Conservation (phyloP, 2,329 filamentous ascomycete genomes). For the Tolypocladium tropicale region DNA sequence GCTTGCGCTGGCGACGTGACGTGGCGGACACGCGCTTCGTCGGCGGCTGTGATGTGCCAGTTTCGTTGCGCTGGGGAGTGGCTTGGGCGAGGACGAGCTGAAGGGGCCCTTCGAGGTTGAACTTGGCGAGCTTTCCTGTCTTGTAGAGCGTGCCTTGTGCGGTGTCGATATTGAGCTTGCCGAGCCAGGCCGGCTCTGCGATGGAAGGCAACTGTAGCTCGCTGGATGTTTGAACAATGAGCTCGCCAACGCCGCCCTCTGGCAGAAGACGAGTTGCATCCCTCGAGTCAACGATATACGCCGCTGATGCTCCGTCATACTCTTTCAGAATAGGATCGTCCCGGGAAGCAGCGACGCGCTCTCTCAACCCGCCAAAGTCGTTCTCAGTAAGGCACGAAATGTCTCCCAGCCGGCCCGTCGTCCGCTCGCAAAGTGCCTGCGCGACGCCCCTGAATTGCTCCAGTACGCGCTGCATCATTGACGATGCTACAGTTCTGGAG, state of each 20-base stretch:
- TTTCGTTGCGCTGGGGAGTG: slow-evolving; percentile 1
- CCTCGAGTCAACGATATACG: slow-evolving; percentile 29
- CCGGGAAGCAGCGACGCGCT: slow-evolving; percentile 10
- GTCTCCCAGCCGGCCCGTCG: slow-evolving; percentile 19
- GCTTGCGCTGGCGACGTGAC: slow-evolving; percentile 29
- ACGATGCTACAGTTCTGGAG: slow-evolving; percentile 42
- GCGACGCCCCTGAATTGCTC: slow-evolving; percentile 40
- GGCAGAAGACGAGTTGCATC: slow-evolving; percentile 26
- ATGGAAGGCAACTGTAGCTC: slow-evolving; percentile 14
- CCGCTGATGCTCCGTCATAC: slow-evolving; percentile 16
- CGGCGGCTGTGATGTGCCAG: slow-evolving; percentile 3
- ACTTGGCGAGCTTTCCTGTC: slow-evolving; percentile 30
- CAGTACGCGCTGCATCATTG: slow-evolving; percentile 42
- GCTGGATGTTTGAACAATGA: slow-evolving; percentile 25
- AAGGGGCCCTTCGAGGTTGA: slow-evolving; percentile 19
- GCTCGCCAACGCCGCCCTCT: slow-evolving; percentile 31
- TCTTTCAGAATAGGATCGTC: slow-evolving; percentile 9
- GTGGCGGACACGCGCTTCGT: slow-evolving; percentile 24
- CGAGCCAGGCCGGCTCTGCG: slow-evolving; percentile 18
- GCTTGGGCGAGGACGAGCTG: slow-evolving; percentile 13
- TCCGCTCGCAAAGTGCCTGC: slow-evolving; percentile 34
- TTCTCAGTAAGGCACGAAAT: slow-evolving; percentile 22
- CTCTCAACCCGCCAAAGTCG: slow-evolving; percentile 22
- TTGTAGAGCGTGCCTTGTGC: slow-evolving; percentile 21
- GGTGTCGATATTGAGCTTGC: slow-evolving; percentile 5